These are phyloP conservation scores for Pleurotus salmoneostramineus DNA, from an alignment of 768 basidiomycete species.

Conservation along the genomic window DNA sequence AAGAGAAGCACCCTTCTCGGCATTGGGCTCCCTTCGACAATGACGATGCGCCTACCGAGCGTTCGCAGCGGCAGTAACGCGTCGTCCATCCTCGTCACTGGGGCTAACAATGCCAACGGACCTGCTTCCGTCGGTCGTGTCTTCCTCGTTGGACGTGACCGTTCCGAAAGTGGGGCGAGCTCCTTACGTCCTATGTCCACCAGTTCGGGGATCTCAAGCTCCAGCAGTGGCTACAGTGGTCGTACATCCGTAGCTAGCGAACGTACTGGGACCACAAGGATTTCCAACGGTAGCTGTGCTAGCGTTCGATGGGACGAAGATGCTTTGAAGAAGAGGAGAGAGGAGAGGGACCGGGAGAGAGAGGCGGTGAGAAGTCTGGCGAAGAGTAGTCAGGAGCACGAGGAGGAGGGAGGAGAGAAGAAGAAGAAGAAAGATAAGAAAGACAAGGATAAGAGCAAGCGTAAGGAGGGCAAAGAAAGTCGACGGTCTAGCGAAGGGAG, in stretches of 20 bases:
- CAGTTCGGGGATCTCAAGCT: constrained; percentile 33
- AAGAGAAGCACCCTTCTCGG: constrained; percentile 65
- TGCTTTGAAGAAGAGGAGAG: constrained; percentile 43
- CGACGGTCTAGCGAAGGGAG: constrained; percentile 46
- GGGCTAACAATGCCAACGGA: constrained; percentile 11
- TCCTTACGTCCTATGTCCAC: constrained; percentile 47
- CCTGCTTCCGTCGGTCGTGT: constrained; percentile 33
- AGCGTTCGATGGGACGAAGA: constrained; percentile 52
- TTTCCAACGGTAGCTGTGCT: constrained; percentile 36
- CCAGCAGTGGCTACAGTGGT: constrained; percentile 11
- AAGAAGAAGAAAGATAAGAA: constrained; percentile 22
- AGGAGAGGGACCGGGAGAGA: constrained; percentile 32
- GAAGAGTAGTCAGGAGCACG: constrained; percentile 18
- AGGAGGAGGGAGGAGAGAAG: constrained; percentile 15
- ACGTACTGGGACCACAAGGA: constrained; percentile 23
- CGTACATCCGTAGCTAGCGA: constrained; percentile 1
- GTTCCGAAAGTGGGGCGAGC: constrained; percentile 14
- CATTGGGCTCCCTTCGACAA: constrained; percentile 55
- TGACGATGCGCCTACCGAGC: constrained; percentile 36
- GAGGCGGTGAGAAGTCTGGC: constrained; percentile 27
- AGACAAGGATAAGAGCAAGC: constrained; percentile 18
- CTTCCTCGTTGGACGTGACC: constrained; percentile 10
- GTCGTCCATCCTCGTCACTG: constrained; percentile 21
- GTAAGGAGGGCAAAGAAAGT: constrained; percentile 35
- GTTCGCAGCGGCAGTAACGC: constrained; percentile 35